These are phyloP conservation scores for Fusarium luffae DNA, from an alignment of 2,329 filamentous ascomycete genomes.

Conservation along the genomic window DNA sequence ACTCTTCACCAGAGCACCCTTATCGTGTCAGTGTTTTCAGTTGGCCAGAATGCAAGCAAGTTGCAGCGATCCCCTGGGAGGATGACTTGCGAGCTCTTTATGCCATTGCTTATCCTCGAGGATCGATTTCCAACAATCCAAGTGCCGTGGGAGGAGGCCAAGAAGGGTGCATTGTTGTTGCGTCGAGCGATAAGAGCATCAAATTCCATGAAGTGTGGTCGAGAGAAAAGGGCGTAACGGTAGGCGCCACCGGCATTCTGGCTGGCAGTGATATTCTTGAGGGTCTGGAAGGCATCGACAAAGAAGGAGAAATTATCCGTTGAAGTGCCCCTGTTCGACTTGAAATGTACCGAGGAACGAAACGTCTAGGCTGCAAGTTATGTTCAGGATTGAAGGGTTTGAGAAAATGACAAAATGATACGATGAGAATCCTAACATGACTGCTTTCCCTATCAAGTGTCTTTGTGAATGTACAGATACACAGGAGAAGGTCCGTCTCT, in stretches of 20 bases:
- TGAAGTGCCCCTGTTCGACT: slow-evolving; percentile 52
- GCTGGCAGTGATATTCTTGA: slow-evolving; percentile 90
- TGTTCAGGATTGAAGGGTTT: slow-evolving; percentile 18
- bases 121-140: slow-evolving; percentile 48
- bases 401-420: slow-evolving; percentile 26
- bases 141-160: slow-evolving; percentile 43
- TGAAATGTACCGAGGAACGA: slow-evolving; percentile 2
- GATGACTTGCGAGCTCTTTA: slow-evolving; percentile 83
- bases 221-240: slow-evolving; percentile 66
- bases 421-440: slow-evolving; percentile 1
- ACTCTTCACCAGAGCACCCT: slow-evolving; percentile 88
- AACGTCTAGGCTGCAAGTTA: slow-evolving; percentile 28
- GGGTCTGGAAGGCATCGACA: slow-evolving; percentile 81
- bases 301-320: slow-evolving; percentile 77
- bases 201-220: slow-evolving; percentile 97
- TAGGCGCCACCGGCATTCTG: slow-evolving; percentile 69
- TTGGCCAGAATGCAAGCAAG: slow-evolving; percentile 90
- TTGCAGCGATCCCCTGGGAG: slow-evolving; percentile 87
- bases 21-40: slow-evolving; percentile 92
- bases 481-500: background rate
- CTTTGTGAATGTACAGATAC: slow-evolving; percentile 16
- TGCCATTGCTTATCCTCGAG: slow-evolving; percentile 83
- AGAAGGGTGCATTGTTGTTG: slow-evolving; percentile 82
- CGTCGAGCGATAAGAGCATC: slow-evolving; percentile 89
- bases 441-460: background rate